Evolutionary conservation across 2,329 filamentous ascomycete genomes (phyloP).

Genomic region (Fusarium piperis): DNA sequence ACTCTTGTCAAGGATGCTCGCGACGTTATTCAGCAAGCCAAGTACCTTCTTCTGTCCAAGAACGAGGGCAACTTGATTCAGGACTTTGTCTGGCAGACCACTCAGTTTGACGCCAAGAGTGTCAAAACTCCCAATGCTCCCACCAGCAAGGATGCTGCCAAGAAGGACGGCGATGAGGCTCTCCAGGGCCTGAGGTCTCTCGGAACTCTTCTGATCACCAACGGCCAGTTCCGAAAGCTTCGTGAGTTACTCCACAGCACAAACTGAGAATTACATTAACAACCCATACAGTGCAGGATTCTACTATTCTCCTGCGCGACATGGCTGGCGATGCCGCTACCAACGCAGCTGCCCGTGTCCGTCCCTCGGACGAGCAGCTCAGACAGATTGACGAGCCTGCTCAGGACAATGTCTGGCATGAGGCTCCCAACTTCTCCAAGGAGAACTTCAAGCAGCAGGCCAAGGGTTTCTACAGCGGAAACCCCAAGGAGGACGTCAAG

Average conservation of each 20-base stretch:
- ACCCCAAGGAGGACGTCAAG: conserved; percentile 66
- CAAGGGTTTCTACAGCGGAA: conserved; percentile 68
- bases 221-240: conserved; percentile 94
- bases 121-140: conserved; percentile 72
- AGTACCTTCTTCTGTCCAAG: conserved; percentile 87
- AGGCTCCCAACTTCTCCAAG: conserved; percentile 79
- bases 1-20: conserved; percentile 80
- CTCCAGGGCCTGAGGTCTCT: conserved; percentile 87
- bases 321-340: conserved; percentile 90
- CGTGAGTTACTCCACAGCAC: conserved; percentile 61
- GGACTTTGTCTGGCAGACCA: conserved; percentile 96
- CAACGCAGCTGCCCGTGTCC: conserved; percentile 78
- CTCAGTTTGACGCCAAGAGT: conserved; percentile 73
- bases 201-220: conserved; percentile 89
- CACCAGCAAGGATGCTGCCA: conserved; percentile 78
- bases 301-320: conserved; percentile 82
- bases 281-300: conserved; percentile 72
- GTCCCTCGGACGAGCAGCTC: conserved; percentile 81
- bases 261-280: conserved; percentile 19
- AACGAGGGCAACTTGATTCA: conserved; percentile 95
- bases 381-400: conserved; percentile 83
- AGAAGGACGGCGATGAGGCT: conserved; percentile 85
- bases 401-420: conserved; percentile 93
- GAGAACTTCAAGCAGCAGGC: conserved; percentile 75
- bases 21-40: conserved; percentile 84